Percentiles rank a stretch among this genome's conserved stretches.
Evolutionary conservation across 2,329 filamentous ascomycete species (phyloP).

Genomic region (Beauveria sp.): DNA sequence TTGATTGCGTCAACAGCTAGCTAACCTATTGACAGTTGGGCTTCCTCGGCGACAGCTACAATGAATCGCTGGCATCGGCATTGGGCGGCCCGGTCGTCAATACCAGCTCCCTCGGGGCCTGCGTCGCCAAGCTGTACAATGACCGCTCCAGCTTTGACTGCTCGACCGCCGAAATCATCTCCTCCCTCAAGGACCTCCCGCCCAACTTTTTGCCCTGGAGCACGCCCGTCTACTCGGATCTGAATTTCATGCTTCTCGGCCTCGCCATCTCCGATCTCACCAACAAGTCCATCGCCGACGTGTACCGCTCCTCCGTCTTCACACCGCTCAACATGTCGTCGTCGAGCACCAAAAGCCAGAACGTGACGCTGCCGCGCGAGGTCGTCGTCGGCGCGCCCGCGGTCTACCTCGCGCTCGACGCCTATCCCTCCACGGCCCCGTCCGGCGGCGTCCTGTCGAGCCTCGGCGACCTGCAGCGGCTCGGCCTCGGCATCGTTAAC

Average conservation of each 20-base stretch:
- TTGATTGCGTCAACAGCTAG: not conserved
- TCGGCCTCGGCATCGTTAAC: constrained; percentile 5
- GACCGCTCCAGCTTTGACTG: not conserved
- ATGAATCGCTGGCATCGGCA: not conserved
- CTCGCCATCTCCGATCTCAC: not conserved
- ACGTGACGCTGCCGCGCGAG: not conserved
- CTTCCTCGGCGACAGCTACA: not conserved
- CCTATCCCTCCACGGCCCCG: not conserved
- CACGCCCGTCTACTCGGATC: constrained; percentile 5
- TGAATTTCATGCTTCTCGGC: constrained; percentile 6
- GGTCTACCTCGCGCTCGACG: not conserved
- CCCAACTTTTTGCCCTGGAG: not conserved
- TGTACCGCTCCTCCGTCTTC: constrained; percentile 2
- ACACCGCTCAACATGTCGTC: constrained; percentile 6
- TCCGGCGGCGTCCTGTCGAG: constrained; percentile 1
- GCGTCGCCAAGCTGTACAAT: not conserved
- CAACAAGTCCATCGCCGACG: not conserved
- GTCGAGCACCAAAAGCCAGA: not conserved
- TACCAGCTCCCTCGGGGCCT: not conserved
- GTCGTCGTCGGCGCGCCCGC: not conserved
- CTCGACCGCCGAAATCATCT: not conserved
- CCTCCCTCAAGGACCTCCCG: not conserved
- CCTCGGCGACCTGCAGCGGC: constrained; percentile 1
- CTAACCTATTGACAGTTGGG: not conserved
- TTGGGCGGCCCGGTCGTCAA: not conserved